phyloP scores from a whole-genome alignment of 2,329 filamentous ascomycete species.

The Colletotrichum shisoi region DNA sequence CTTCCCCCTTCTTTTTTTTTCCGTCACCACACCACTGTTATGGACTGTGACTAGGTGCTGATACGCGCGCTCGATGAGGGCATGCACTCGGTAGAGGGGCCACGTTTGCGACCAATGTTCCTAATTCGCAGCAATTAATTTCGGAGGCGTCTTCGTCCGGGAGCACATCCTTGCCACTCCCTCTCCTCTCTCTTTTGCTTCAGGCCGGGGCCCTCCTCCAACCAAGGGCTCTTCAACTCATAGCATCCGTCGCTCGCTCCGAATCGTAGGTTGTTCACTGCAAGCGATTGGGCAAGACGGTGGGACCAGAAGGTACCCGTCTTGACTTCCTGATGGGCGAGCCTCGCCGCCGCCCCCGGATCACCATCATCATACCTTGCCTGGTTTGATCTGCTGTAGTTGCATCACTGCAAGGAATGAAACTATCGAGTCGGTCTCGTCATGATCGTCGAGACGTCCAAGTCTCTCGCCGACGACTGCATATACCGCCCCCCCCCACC shows the following conservation, averaged over 20 bases:
- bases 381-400: not conserved
- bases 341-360: not conserved
- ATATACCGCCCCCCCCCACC: slow-evolving; percentile 1
- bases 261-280: not conserved
- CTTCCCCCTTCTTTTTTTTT: not conserved
- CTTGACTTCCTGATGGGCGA: not conserved
- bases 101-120: slow-evolving; percentile 23
- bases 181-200: not conserved
- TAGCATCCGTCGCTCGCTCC: not conserved
- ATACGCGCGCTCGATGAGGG: not conserved
- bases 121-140: slow-evolving; percentile 36
- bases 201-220: not conserved
- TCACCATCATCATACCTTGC: not conserved
- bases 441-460: slow-evolving; percentile 9
- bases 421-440: slow-evolving; percentile 34
- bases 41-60: too few species aligned
- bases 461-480: slow-evolving; percentile 16
- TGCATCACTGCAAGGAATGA: slow-evolving; percentile 19
- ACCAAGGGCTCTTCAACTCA: not conserved
- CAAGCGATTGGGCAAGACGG: not conserved
- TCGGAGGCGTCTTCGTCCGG: slow-evolving; percentile 35
- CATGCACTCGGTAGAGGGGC: slow-evolving; percentile 17
- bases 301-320: not conserved
- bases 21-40: not conserved
- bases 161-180: slow-evolving; percentile 13